Conservation (phyloP, 345 rosid species). For the Pseudoturritis turrita region DNA sequence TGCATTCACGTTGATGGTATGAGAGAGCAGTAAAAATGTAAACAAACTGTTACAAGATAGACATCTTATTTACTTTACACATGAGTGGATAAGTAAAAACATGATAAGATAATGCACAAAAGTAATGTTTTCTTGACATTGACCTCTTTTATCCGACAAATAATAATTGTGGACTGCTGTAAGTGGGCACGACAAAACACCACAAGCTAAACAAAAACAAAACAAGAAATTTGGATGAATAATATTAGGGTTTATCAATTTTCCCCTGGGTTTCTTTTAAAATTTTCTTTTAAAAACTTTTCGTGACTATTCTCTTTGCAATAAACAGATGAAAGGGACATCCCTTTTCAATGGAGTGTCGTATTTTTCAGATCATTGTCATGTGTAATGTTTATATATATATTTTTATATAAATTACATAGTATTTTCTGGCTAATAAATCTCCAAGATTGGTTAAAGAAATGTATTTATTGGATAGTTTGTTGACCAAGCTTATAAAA, state of each 20-base stretch:
- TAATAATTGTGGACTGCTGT: not conserved
- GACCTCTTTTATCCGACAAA: not conserved
- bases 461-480: not conserved
- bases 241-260: not conserved
- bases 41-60: not conserved
- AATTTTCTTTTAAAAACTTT: not conserved
- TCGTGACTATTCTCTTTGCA: not conserved
- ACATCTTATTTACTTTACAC: not conserved
- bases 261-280: not conserved
- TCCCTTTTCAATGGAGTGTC: not conserved
- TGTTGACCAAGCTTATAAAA: slow-evolving; percentile 11
- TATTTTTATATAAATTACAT: not conserved
- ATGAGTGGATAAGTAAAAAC: slow-evolving; percentile 1
- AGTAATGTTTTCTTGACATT: not conserved
- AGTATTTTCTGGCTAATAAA: too few relatives aligned
- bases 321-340: too few relatives aligned
- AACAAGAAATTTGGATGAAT: not conserved
- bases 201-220: not conserved
- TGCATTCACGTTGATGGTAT: not conserved
- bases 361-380: not conserved
- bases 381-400: not conserved
- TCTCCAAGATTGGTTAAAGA: not conserved
- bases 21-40: not conserved
- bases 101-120: not conserved
- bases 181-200: not conserved